A percentile compares a stretch with the other conserved stretches of the same genome.
Evolutionary conservation across 768 basidiomycete species (phyloP).

Genomic region (Amanita pallidorosea): DNA sequence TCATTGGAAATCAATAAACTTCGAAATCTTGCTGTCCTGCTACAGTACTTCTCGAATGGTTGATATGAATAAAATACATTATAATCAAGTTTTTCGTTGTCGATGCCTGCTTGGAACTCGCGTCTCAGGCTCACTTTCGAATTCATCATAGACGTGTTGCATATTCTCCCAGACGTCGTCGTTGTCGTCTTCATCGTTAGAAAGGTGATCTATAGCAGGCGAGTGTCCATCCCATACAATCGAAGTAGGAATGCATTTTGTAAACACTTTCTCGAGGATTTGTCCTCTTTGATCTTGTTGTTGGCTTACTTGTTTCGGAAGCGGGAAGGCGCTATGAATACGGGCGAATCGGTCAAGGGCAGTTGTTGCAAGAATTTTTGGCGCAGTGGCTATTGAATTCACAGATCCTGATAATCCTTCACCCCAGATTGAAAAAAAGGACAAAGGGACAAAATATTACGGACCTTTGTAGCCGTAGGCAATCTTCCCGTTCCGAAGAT

Average conservation of each 20-base stretch:
- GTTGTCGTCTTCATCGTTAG: conserved; percentile 18
- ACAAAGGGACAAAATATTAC: neutral
- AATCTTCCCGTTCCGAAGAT: conserved; percentile 56
- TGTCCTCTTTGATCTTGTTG: conserved; percentile 47
- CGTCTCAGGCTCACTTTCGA: conserved; percentile 15
- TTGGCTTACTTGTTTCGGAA: conserved; percentile 33
- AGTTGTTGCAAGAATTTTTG: conserved; percentile 44
- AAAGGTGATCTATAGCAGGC: conserved; percentile 6
- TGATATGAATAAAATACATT: neutral
- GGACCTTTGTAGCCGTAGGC: conserved; percentile 61
- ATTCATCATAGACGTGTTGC: conserved; percentile 35
- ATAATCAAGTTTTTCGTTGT: conserved; percentile 1
- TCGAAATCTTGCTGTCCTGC: neutral
- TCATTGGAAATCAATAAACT: conserved; percentile 45
- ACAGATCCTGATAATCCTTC: conserved; percentile 65
- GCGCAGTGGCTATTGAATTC: conserved; percentile 48
- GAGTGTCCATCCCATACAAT: conserved; percentile 47
- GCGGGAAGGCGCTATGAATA: conserved; percentile 51
- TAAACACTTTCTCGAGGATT: conserved; percentile 52
- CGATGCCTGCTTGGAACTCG: conserved; percentile 15
- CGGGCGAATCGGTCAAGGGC: conserved; percentile 63
- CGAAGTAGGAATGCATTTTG: conserved; percentile 51
- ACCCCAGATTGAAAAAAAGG: neutral
- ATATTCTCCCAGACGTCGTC: conserved; percentile 67
- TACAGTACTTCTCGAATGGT: neutral